Evolutionary conservation across 1,284 basidiomycete genomes (phyloP).

Genomic region (Boletus smithii): DNA sequence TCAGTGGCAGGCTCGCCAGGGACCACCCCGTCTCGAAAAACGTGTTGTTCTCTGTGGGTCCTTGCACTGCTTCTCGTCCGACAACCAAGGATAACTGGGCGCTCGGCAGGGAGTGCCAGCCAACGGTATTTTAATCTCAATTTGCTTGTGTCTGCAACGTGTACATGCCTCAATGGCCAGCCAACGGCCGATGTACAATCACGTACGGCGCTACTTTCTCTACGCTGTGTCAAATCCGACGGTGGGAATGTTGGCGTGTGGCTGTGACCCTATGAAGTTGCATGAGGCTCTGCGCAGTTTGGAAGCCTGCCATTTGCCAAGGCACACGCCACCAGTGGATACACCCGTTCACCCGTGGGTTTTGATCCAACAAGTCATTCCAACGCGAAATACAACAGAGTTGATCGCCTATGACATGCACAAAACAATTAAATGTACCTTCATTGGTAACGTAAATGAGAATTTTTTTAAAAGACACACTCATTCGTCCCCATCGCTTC

Average conservation of each 20-base stretch:
- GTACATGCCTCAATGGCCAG: neutral
- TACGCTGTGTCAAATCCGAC: neutral
- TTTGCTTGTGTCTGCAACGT: neutral
- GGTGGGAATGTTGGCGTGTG: conserved; percentile 8
- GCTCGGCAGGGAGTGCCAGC: conserved; percentile 11
- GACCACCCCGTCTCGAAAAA: too few relatives aligned
- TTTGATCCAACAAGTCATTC: too few relatives aligned
- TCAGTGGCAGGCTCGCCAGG: too few relatives aligned
- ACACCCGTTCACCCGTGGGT: neutral
- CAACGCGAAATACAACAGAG: conserved; percentile 4
- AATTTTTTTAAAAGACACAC: conserved; percentile 5
- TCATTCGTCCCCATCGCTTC: conserved; percentile 70
- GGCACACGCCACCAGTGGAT: conserved; percentile 19
- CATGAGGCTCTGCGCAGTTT: conserved; percentile 19
- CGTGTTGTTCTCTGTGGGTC: conserved; percentile 8
- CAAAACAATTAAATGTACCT: conserved; percentile 8
- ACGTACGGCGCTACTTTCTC: conserved; percentile 14
- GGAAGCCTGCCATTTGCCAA: conserved; percentile 25
- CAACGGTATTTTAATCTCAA: neutral
- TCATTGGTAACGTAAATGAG: neutral
- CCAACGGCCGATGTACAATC: conserved; percentile 12
- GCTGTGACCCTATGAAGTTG: conserved; percentile 26
- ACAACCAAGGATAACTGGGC: conserved; percentile 17
- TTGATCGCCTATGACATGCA: neutral
- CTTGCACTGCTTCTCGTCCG: conserved; percentile 13